Base-by-base conservation (phyloP, 192 early-diverging fungal genomes). In the Funneliformis geosporum region DNA sequence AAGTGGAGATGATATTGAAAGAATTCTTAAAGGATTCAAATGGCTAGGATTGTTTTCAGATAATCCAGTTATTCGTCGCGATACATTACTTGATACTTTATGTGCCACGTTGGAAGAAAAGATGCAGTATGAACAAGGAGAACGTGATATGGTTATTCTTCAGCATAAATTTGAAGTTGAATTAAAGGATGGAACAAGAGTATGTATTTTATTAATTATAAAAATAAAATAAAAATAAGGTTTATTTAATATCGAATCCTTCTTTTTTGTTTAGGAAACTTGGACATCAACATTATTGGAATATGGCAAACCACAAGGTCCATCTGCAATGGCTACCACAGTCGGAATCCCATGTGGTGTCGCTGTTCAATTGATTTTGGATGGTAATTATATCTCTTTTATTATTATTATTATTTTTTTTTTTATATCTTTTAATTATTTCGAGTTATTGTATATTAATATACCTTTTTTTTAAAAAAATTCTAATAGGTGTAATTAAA, bases 311-410 rank as follows among this genome's bases (percentile, higher is more conserved):
- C 94, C 95, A 23, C 87, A 88, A 80, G 94, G 93, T 28, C 71
- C 80, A 18, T 90, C 92, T 60, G 97, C 98, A 50, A 99, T 99
- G 98, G 96, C 98, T 73, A 96, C 92, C 81, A 95, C 96, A 38
- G 98, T 99, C 50, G 98, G 98, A 77, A 90, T 96, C 25, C 98
- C 98, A 44, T 97, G 96, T 70, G 98, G 95, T 82, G 96, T 99
- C 89, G 96, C 95, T 39, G 91, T 92, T 14, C 93, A 98, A 87
- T 85, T 98, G 82, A 90, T 99, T 10, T 87, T 99, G 75, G 92
- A 96, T 82, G 97, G 97, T 83, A 88, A 89, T 33, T 25, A 33
- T 0, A 33, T 33, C 2, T 2, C 33, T 33, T 33, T 33, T 33
- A 33, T 33, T 33, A 33, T n/a, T n/a, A n/a, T n/a, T n/a, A n/a